Evolutionary conservation across 2,329 filamentous ascomycete genomes (phyloP).

Genomic region (Penicillium crustosum): DNA sequence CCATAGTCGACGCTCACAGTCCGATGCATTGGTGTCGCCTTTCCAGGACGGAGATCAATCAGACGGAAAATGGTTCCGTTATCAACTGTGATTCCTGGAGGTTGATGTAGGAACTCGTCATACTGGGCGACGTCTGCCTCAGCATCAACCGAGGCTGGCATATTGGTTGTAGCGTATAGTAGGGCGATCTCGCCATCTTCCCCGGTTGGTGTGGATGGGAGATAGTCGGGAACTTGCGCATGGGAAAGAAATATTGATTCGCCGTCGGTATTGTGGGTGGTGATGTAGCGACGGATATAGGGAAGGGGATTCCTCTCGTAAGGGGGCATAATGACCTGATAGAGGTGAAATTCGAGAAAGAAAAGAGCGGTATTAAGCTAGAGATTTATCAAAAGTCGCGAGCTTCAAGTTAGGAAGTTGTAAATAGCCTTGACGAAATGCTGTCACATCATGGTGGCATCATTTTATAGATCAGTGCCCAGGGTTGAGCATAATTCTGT

Average conservation of each 20-base stretch:
- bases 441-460: conserved; percentile 16
- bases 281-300: conserved; percentile 40
- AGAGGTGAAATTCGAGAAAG: neutral
- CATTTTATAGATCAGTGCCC: neutral
- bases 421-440: neutral
- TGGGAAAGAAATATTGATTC: conserved; percentile 39
- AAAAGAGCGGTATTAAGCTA: neutral
- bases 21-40: conserved; percentile 38
- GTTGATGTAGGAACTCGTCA: conserved; percentile 34
- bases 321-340: conserved; percentile 13
- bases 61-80: conserved; percentile 36
- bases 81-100: conserved; percentile 34
- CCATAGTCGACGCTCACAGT: conserved; percentile 42
- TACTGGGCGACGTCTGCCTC: conserved; percentile 37
- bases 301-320: conserved; percentile 31
- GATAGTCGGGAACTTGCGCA: conserved; percentile 35
- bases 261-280: conserved; percentile 39
- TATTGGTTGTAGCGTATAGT: conserved; percentile 31
- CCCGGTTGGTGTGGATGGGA: conserved; percentile 29
- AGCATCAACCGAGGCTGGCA: conserved; percentile 30
- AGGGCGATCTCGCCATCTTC: conserved; percentile 35
- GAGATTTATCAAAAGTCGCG: neutral
- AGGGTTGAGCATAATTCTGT: neutral
- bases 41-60: conserved; percentile 37
- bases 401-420: neutral